phyloP scores from a whole-genome alignment of 2,329 filamentous ascomycete species.

The Trichoderma oligosporum region DNA sequence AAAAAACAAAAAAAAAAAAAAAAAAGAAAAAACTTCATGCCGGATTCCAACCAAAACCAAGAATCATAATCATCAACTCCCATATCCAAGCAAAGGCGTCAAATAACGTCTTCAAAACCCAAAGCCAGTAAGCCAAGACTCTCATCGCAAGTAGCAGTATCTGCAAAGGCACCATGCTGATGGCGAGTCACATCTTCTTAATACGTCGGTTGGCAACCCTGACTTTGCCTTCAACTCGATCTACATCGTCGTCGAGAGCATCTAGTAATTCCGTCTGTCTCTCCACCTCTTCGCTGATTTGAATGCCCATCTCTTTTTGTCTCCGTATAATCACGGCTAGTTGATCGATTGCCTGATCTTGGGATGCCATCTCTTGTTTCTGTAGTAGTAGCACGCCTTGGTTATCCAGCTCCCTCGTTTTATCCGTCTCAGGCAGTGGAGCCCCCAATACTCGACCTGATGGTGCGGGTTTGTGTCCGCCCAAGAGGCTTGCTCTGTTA shows the following conservation, averaged over 20 bases:
- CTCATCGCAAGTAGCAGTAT: conserved; percentile 30
- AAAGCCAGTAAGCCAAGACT: conserved; percentile 32
- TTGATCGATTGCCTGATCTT: conserved; percentile 68
- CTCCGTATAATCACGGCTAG: conserved; percentile 65
- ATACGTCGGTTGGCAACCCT: conserved; percentile 69
- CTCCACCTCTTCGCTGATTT: conserved; percentile 70
- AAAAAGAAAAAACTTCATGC: background rate
- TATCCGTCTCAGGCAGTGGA: conserved; percentile 69
- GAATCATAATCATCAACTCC: conserved; percentile 27
- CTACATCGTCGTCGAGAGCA: conserved; percentile 61
- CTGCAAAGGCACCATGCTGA: conserved; percentile 26
- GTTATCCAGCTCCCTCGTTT: conserved; percentile 74
- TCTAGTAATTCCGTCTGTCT: conserved; percentile 68
- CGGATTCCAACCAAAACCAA: conserved; percentile 23
- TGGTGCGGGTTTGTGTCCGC: conserved; percentile 34
- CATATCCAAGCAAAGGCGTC: conserved; percentile 30
- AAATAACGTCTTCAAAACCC: conserved; percentile 26
- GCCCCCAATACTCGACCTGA: conserved; percentile 67
- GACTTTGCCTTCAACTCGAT: conserved; percentile 64
- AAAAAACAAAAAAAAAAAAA: background rate
- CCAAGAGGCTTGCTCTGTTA: conserved; percentile 50
- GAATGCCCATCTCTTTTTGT: conserved; percentile 73
- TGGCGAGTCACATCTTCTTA: conserved; percentile 56
- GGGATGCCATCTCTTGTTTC: conserved; percentile 67
- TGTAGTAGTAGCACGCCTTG: conserved; percentile 70